A percentile compares a stretch with the other conserved stretches of the same genome.
These are phyloP conservation scores for Coemansia sp. DNA, from an alignment of 192 early-diverging fungal genomes.

Conservation along the genomic window DNA sequence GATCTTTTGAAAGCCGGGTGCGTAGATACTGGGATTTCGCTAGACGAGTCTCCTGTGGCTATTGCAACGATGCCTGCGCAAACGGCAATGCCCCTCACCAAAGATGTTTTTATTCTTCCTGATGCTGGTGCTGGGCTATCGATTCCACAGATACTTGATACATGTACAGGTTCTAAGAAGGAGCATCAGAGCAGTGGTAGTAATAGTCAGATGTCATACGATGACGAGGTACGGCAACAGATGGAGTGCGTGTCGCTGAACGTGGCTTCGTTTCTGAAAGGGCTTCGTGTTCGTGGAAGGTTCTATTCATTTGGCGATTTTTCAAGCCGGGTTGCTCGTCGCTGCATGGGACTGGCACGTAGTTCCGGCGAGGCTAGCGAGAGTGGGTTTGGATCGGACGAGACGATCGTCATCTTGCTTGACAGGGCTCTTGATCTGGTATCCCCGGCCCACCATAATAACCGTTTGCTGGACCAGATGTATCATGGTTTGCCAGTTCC, in stretches of 20 bases:
- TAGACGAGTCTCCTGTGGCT: slow-evolving; percentile 10
- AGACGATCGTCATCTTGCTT: slow-evolving; percentile 37
- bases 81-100: slow-evolving; percentile 13
- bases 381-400: not conserved
- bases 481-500: slow-evolving; percentile 15
- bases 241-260: slow-evolving; percentile 35
- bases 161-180: not conserved
- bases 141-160: not conserved
- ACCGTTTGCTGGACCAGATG: slow-evolving; percentile 34
- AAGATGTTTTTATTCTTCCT: slow-evolving; percentile 28
- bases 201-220: not conserved
- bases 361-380: not conserved
- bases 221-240: slow-evolving; percentile 17
- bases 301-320: slow-evolving; percentile 47
- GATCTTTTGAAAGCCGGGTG: slow-evolving; percentile 8
- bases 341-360: slow-evolving; percentile 27
- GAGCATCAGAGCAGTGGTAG: not conserved
- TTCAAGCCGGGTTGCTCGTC: slow-evolving; percentile 25
- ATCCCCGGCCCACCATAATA: slow-evolving; percentile 32
- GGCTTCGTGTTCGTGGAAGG: slow-evolving; percentile 19
- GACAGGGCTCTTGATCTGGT: slow-evolving; percentile 46
- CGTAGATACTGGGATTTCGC: not conserved
- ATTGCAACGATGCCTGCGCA: slow-evolving; percentile 16
- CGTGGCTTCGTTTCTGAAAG: slow-evolving; percentile 21
- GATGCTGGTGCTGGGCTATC: slow-evolving; percentile 9